Conservation (phyloP, 2,329 filamentous ascomycete genomes). For the Colletotrichum horii region DNA sequence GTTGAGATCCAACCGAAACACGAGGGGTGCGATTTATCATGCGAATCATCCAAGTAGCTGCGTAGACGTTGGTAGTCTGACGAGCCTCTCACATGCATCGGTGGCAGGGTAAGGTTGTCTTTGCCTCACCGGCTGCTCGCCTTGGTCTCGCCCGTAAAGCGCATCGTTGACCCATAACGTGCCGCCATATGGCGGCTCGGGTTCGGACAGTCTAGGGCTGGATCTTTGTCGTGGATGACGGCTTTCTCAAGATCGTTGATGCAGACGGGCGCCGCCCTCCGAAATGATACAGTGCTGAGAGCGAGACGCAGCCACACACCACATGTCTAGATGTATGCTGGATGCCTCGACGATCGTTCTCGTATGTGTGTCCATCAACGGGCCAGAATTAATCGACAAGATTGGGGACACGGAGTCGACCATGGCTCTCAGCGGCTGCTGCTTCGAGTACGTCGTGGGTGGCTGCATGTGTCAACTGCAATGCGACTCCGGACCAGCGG, state of each 20-base stretch:
- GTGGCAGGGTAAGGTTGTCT: neutral
- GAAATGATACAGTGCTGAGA: neutral
- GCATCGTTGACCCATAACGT: neutral
- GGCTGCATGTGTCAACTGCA: slow-evolving; percentile 17
- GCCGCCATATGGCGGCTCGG: neutral
- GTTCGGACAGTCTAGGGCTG: neutral
- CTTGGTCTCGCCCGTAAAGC: neutral
- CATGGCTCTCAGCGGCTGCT: neutral
- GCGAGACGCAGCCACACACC: neutral
- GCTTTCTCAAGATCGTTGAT: neutral
- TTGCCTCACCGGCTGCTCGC: neutral
- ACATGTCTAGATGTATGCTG: neutral
- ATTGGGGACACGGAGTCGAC: neutral
- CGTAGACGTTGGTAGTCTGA: neutral
- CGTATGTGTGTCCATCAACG: neutral
- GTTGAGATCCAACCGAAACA: neutral
- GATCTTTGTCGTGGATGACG: neutral
- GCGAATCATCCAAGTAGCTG: neutral
- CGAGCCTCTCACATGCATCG: neutral
- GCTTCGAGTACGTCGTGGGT: neutral
- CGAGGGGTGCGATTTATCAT: neutral
- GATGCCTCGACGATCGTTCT: neutral
- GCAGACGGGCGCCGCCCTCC: neutral
- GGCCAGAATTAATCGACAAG: too few species aligned
- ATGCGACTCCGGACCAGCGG: neutral